A percentile compares a stretch with the other conserved stretches of the same genome.
Conservation (phyloP, 495 filamentous ascomycete species). For the Cercophora samala region DNA sequence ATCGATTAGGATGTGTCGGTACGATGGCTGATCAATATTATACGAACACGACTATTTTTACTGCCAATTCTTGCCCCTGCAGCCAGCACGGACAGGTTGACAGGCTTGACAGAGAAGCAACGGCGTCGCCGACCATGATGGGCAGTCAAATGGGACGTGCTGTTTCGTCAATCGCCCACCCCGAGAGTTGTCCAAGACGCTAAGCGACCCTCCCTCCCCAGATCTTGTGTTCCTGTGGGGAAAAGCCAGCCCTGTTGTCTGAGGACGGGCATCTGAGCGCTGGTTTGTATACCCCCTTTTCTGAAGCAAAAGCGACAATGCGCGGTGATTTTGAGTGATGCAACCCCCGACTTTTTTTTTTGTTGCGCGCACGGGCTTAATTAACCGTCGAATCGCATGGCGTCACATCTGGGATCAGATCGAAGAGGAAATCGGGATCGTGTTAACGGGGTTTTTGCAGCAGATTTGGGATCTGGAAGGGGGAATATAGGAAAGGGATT, state of each 20-base stretch:
- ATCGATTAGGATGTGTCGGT: background rate
- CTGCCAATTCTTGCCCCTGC: background rate
- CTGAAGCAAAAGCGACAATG: no score
- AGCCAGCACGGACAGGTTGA: background rate
- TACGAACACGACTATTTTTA: background rate
- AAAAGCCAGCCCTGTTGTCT: slow-evolving; percentile 17
- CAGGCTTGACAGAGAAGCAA: background rate
- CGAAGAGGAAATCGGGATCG: no score
- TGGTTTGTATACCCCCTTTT: no score
- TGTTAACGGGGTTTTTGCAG: no score
- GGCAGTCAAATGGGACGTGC: background rate
- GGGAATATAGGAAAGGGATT: background rate
- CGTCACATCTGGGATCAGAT: background rate
- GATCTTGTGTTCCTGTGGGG: slow-evolving; percentile 15
- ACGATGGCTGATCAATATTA: background rate
- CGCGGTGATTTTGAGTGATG: no score
- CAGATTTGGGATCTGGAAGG: background rate
- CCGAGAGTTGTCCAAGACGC: background rate
- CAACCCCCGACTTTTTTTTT: no score
- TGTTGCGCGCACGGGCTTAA: slow-evolving; percentile 13
- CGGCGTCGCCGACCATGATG: background rate
- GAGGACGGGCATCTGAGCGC: slow-evolving; percentile 5
- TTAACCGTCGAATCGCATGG: background rate
- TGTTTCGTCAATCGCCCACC: background rate
- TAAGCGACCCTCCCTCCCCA: background rate